Evolutionary conservation across 2,329 filamentous ascomycete species (phyloP), one percentile per base, ranked within the genome.

Genomic region (Orbilia oligospora): DNA sequence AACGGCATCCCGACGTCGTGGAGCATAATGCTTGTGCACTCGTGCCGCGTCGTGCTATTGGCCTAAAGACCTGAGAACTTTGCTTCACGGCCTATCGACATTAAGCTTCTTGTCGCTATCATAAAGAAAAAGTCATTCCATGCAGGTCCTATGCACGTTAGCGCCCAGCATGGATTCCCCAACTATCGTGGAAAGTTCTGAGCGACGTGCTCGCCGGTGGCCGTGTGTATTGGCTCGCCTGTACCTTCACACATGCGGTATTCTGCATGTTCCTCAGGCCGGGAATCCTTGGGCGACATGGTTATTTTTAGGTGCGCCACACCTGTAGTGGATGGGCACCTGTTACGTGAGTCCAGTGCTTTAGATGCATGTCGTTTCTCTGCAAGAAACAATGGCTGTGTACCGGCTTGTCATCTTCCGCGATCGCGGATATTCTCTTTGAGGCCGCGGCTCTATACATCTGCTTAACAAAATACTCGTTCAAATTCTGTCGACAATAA

Each of bases 71-170:
- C 10, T 65, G 12, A 44, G 68, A 24, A 41, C 36, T 33, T 53
- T 22, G 27, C 51, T 41, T 55, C 30, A 46, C 36, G 38, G 48
- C 30, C 46, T 63, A 61, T 70, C 16, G 55, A 70, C 41, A 33
- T 48, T 48, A 71, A 71, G 53, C 66, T 44, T 49, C 41, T 44
- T 5, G 48, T 16, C 16, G 46, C 22, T 41, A 69, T 41, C 49
- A 48, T 51, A 33, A 48, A 48, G 51, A 70, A 30, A 51, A 38
- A 61, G 63, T 48, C 36, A 58, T 41, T 49, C 56, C 41, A 78
- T 78, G 75, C 75, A 72, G 75, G 75, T 71, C 68, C 75, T 78
- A 71, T 78, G 75, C 75, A 78, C 44, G 67, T 78, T 78, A 78
- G 75, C 75, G 75, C 75, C 75, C 61, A 65, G 46, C 75, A 78